Base-by-base conservation (phyloP, 306 rosid species). In the Trifolium pratense region DNA sequence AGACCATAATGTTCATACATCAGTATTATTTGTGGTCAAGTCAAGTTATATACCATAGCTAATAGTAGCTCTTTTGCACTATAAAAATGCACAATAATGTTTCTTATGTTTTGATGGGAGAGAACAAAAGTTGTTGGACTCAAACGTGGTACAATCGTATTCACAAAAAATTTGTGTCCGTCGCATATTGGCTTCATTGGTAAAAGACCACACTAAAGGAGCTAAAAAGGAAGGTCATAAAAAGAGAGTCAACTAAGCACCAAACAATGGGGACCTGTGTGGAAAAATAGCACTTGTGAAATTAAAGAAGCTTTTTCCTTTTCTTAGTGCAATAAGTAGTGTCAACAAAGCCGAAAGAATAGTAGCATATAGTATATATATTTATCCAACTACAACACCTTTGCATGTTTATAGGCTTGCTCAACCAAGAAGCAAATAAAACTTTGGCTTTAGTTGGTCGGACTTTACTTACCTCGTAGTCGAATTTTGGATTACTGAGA, bases 41-140 rank as follows among this genome's bases (percentile, higher is more conserved):
- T 63, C 70, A 75, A 71, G 31, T 7, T 57, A 53, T 53, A 53
- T 31, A 67, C 66, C 16, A 39, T 62, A 63, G 60, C 42, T 34
- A 73, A 37, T 56, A 66, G 12, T 3, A 26, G 31, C 74, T 65
- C 39, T 42, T 79, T 58, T 46, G 26, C 74, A 32, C 29, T 17
- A 64, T 4, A 21, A 73, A 80, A 62, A 78, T 57, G 71, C 57
- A 67, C 9, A 31, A 65, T 83, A 79, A 79, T 71, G 73, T 79
- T 53, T 77, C 17, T 52, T n/a, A 12, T 13, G 76, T 16, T 13
- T 42, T 43, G 37, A 31, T 75, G 20, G 69, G 62, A 52, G 74
- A 79, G 74, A 79, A 60, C 59, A 37, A 18, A 56, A 59, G 81
- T 8, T 63, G 51, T 72, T 80, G 75, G 76, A 70, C 37, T 64